A percentile compares a stretch with the other conserved stretches of the same genome.
Conservation (phyloP, 257 asterid species). For the Oldenlandia corymbosa region DNA sequence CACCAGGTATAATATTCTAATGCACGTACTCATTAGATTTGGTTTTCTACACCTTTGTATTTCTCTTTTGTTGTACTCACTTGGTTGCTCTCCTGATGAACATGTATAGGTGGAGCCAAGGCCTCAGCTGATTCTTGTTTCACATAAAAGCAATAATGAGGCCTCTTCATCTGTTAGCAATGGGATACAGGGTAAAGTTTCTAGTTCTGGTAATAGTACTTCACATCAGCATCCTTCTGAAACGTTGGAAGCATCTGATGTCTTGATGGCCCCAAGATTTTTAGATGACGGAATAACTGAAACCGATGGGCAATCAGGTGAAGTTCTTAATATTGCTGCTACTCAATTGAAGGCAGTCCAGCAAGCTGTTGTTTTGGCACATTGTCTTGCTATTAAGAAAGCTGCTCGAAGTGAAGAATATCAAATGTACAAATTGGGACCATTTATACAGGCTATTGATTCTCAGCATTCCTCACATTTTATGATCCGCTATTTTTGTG, state of each 20-base stretch:
- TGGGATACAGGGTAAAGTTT: conserved; percentile 18
- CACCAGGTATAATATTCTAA: conserved; percentile 63
- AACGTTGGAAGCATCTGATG: conserved; percentile 67
- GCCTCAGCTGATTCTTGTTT: conserved; percentile 68
- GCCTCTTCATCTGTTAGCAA: conserved; percentile 20
- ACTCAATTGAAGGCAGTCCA: conserved; percentile 55
- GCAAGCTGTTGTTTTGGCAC: conserved; percentile 79
- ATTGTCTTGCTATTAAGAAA: conserved; percentile 63
- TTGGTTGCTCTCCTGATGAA: conserved; percentile 15
- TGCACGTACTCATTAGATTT: conserved; percentile 12
- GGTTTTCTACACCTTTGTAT: neutral
- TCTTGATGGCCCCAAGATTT: conserved; percentile 70
- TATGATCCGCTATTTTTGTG: conserved; percentile 56
- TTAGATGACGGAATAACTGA: conserved; percentile 39
- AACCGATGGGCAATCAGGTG: conserved; percentile 28
- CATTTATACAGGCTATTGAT: conserved; percentile 92
- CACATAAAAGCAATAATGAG: conserved; percentile 33
- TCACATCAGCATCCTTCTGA: conserved; percentile 42
- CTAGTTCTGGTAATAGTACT: conserved; percentile 25
- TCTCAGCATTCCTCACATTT: conserved; percentile 66
- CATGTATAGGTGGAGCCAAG: conserved; percentile 63
- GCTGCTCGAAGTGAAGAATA: conserved; percentile 67
- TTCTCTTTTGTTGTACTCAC: neutral
- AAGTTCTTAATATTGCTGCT: conserved; percentile 32
- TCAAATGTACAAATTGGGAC: conserved; percentile 86